Base-by-base conservation (phyloP, 257 asterid species). In the Solanum infundibuliforme region DNA sequence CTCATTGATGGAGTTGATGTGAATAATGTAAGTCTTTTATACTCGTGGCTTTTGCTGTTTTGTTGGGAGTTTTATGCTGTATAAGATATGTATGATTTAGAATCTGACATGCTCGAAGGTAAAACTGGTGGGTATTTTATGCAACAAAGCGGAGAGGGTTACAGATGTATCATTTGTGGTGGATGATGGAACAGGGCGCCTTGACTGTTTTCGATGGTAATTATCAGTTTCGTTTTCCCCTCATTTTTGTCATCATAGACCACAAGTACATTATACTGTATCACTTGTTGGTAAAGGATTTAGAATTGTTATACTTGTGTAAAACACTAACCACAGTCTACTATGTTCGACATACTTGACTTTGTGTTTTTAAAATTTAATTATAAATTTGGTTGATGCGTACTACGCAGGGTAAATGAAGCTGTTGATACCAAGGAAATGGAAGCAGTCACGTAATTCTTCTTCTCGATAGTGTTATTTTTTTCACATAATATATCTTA, bases 141-240 rank as follows among this genome's bases (percentile, higher is more conserved):
- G 23, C 69, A 93, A 92, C 81, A 97, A 93, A 91, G 46, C 89
- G n/a, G 98, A 93, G 76, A 91, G 92, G 88, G 88, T 92, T 71
- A 95, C 98, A 86, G 98, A 94, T 84, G 90, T 95, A 89, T 87
- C 95, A 23, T 95, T 97, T 73, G 90, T 90, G 79, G 90, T 97
- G 74, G 98, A 97, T 91, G 99, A 97, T 92, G 98, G 98, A 84
- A 95, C 98, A 58, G 98, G 99, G 25, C 93, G 98, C 62, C 87
- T 95, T 48, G 92, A 91, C 83, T 97, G 98, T 90, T 91, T 75
- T 43, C 89, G 96, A 94, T 97, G 98, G 99, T 95, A 87, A 65
- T 25, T 14, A 3, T 29, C 43, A 82, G 69, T 48, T 82, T 31
- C 12, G 2, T 48, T 48, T 82, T 48, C 0, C 16, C 58, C 18